phyloP scores from a whole-genome alignment of 2,329 filamentous ascomycete genomes.

The Fusarium pininemorale region DNA sequence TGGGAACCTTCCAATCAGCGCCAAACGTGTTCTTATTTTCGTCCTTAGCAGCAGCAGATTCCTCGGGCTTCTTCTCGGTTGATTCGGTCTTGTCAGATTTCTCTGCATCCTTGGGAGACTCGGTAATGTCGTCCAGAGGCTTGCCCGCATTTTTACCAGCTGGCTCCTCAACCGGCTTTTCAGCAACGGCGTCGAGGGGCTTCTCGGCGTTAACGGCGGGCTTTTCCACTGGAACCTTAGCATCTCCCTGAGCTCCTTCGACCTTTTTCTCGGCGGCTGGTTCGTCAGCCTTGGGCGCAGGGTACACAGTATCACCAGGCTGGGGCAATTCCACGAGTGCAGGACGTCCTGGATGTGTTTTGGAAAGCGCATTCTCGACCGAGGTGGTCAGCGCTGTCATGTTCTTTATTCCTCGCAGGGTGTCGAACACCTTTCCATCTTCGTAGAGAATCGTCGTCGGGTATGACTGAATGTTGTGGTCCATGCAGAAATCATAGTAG shows the following conservation, averaged over 20 bases:
- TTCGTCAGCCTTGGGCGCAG: constrained; percentile 37
- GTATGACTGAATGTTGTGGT: constrained; percentile 73
- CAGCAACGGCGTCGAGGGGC: constrained; percentile 12
- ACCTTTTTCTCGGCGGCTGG: constrained; percentile 32
- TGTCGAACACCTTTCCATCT: constrained; percentile 74
- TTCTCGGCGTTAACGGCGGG: constrained; percentile 28
- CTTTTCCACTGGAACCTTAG: constrained; percentile 49
- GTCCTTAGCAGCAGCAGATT: constrained; percentile 40
- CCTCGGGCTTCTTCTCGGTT: constrained; percentile 35
- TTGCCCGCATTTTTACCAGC: constrained; percentile 28
- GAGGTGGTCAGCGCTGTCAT: constrained; percentile 73
- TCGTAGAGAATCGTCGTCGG: constrained; percentile 85
- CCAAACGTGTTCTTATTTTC: constrained; percentile 40
- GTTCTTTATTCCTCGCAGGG: constrained; percentile 71
- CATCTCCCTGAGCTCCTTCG: constrained; percentile 28
- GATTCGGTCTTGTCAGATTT: constrained; percentile 39
- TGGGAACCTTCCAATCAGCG: constrained; percentile 44
- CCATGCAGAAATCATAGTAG: constrained; percentile 78
- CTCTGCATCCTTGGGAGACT: constrained; percentile 40
- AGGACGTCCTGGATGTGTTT: constrained; percentile 81
- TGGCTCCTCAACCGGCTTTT: constrained; percentile 29
- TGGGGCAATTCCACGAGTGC: constrained; percentile 73
- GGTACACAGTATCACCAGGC: constrained; percentile 67
- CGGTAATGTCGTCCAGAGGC: constrained; percentile 35
- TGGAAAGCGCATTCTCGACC: constrained; percentile 80